Conservation (phyloP, 2,329 filamentous ascomycete species). For the Aspergillus novoparasiticus region DNA sequence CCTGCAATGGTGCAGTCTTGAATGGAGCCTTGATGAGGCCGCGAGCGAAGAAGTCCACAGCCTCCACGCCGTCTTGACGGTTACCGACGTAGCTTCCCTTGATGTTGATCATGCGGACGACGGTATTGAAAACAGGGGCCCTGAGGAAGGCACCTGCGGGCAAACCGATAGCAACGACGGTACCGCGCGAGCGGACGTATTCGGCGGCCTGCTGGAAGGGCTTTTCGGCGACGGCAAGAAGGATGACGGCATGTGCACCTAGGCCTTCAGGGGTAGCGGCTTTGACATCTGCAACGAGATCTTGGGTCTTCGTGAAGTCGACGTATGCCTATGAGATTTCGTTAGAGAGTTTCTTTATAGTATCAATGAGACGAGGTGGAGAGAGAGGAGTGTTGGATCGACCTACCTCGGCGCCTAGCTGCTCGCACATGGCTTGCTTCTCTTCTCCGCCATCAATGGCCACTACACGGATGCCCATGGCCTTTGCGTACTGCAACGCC, state of each 20-base stretch:
- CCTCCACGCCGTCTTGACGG: conserved; percentile 82
- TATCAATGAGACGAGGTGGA: neutral
- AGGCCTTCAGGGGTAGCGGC: conserved; percentile 76
- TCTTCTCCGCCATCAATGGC: conserved; percentile 83
- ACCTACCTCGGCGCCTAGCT: conserved; percentile 64
- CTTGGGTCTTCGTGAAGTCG: conserved; percentile 75
- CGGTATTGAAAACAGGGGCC: conserved; percentile 86
- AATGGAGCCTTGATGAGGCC: conserved; percentile 85
- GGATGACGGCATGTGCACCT: conserved; percentile 82
- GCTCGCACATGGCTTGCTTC: conserved; percentile 68
- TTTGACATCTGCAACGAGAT: conserved; percentile 83
- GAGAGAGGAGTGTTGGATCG: neutral
- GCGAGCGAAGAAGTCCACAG: conserved; percentile 82
- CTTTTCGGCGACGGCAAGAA: conserved; percentile 84
- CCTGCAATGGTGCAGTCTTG: conserved; percentile 79
- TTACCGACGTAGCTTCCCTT: conserved; percentile 94
- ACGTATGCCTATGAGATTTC: conserved; percentile 59
- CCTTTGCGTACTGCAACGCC: conserved; percentile 84
- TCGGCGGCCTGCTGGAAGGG: conserved; percentile 92
- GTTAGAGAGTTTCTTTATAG: neutral
- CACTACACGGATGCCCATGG: conserved; percentile 81
- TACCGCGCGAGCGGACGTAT: conserved; percentile 81
- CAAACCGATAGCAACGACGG: conserved; percentile 85
- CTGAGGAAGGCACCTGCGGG: conserved; percentile 77
- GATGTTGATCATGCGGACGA: conserved; percentile 88